Evolutionary conservation across 106 monocot species (phyloP).

Genomic region (Narthecium ossifragum): DNA sequence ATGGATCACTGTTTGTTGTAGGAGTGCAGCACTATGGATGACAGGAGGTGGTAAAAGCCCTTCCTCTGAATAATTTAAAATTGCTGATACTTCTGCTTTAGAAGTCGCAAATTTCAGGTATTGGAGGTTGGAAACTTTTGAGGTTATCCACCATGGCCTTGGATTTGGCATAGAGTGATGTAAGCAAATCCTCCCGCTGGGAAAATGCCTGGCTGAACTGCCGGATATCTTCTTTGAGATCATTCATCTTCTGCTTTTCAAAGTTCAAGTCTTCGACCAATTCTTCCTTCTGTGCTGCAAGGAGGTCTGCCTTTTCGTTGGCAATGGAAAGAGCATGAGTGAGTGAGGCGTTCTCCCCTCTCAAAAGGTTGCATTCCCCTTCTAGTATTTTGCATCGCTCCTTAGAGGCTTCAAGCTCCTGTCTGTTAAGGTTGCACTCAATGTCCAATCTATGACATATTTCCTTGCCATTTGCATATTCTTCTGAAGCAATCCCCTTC

Average conservation of each 20-base stretch:
- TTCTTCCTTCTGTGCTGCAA: constrained; percentile 37
- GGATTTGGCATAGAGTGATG: constrained; percentile 59
- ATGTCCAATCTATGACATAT: constrained; percentile 21
- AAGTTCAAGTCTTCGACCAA: constrained; percentile 29
- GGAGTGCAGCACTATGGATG: not conserved
- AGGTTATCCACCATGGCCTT: constrained; percentile 64
- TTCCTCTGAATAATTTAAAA: not conserved
- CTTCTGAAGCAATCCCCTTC: constrained; percentile 16
- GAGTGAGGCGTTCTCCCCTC: constrained; percentile 51
- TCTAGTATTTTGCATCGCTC: constrained; percentile 36
- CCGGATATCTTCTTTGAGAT: constrained; percentile 59
- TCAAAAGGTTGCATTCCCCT: constrained; percentile 37
- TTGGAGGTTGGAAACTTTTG: constrained; percentile 15
- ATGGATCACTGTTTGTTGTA: too few species aligned
- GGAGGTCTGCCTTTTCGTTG: constrained; percentile 20
- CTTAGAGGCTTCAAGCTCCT: constrained; percentile 30
- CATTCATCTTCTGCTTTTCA: constrained; percentile 48
- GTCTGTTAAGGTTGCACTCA: constrained; percentile 16
- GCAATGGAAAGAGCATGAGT: constrained; percentile 37
- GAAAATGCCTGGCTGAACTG: constrained; percentile 51
- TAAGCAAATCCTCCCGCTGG: constrained; percentile 45
- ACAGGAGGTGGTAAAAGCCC: not conserved
- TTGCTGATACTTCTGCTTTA: constrained; percentile 7
- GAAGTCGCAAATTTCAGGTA: constrained; percentile 12
- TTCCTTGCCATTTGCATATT: constrained; percentile 14